Evolutionary conservation across 768 basidiomycete species (phyloP), one percentile per base, ranked within the genome.

Genomic region (Atractiella rhizophila): DNA sequence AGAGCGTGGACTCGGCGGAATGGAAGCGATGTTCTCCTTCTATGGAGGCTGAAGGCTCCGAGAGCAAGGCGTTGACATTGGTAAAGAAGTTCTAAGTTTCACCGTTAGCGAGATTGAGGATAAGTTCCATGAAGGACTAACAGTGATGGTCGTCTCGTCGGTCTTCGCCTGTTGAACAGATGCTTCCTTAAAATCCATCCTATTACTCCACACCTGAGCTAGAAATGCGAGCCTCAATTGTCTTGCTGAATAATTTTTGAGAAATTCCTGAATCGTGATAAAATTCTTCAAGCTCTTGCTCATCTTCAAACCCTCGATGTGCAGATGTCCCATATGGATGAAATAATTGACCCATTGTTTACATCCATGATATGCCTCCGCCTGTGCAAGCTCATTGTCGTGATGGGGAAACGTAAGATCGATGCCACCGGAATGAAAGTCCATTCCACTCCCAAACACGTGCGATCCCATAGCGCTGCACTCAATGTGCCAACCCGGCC

Each of bases 361-460:
- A 60, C 82, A 88, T 44, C 76, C 68, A 57, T 94, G 83, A 61
- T 79, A 91, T 3, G 91, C 88, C 86, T 94, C 45, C 18, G 19
- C 74, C 59, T 98, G 91, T 0, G 91, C 91, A 53, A 98, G 68
- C 62, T 98, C 91, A 57, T 98, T 98, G 58, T 96, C 88, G 56
- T 98, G 91, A 62, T 98, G 91, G 5, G 91, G 91, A 62, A 98
- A 98, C n/a, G 82, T 78, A 36, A 98, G 65, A 61, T 98, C 91
- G 29, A 81, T 74, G 4, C 91, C 91, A 37, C 91, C 91, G 7
- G 85, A 91, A 58, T 98, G 91, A 46, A 98, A 85, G 59, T 96
- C 91, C 73, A 98, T 79, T 43, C 73, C 75, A 42, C 74, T 68
- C 3, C 86, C 88, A 33, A 94, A 64, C 35, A 94, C 65, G 25